Conservation (phyloP, 2,329 filamentous ascomycete genomes). For the Aureobasidium sp. region DNA sequence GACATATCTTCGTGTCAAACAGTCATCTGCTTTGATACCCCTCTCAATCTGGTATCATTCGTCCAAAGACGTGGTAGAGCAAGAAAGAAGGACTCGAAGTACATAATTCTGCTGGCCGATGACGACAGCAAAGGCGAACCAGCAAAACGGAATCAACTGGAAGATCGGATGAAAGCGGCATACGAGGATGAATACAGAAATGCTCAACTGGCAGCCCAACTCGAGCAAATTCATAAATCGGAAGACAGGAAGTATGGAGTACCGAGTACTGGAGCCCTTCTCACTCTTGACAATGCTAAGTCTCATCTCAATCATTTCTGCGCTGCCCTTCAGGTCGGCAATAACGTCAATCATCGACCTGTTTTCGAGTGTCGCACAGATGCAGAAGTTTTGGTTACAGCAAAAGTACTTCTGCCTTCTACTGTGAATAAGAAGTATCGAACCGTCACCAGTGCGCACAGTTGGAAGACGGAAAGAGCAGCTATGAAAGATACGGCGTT, state of each 20-base stretch:
- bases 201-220: conserved; percentile 42
- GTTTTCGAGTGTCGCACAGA: conserved; percentile 66
- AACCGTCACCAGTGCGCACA: conserved; percentile 52
- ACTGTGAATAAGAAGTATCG: conserved; percentile 62
- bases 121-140: conserved; percentile 38
- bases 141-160: conserved; percentile 70
- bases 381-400: conserved; percentile 42
- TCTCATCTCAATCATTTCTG: conserved; percentile 89
- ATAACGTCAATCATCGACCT: conserved; percentile 71
- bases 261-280: conserved; percentile 58
- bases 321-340: conserved; percentile 59
- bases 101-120: conserved; percentile 56
- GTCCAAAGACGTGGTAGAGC: conserved; percentile 72
- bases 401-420: conserved; percentile 75
- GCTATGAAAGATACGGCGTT: conserved; percentile 88
- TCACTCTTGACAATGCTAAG: conserved; percentile 79
- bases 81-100: conserved; percentile 61
- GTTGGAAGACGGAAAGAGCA: conserved; percentile 77
- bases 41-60: conserved; percentile 69
- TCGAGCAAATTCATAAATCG: conserved; percentile 55
- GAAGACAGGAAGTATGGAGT: conserved; percentile 46
- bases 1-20: conserved; percentile 70
- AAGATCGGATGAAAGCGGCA: conserved; percentile 74
- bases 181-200: conserved; percentile 72
- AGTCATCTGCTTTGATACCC: conserved; percentile 70